Evolutionary conservation across 2,329 filamentous ascomycete species (phyloP), one percentile per base, ranked within the genome.

Genomic region (Talaromyces rugulosus): DNA sequence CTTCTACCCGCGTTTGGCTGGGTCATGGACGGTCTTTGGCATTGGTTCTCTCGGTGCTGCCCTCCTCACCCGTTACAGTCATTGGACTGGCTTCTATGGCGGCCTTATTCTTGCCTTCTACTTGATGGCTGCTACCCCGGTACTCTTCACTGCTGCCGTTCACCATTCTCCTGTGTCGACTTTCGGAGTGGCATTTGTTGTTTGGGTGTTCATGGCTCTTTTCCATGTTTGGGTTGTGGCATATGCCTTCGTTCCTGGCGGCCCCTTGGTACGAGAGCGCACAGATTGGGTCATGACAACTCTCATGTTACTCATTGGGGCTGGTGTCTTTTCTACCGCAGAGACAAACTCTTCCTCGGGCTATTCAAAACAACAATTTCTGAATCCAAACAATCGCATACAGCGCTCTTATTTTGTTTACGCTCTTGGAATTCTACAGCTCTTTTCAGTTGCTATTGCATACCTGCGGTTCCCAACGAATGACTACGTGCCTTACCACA

Each of bases 201-300:
- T 96, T 56, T 99, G 98, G 81, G 96, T 98, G 76, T 83, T 98
- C 70, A 80, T 98, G 79, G 89, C 97, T 4, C 85, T 99, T n/a
- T 96, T 96, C 81, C 94, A 98, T 72, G 92, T 97, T 60, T 99
- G 95, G 95, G 90, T 97, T 40, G 95, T 99, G 11, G 95, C 95
- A 2, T 99, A 99, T 71, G 95, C 95, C 12, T 99, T 99, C 69
- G 95, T 99, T 3, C 95, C 95, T 1, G 95, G 95, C 58, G 95
- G 95, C 1, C 92, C 92, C 3, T 83, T 96, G 0, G 90, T 99
- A 51, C 89, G 95, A 52, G 95, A 99, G 75, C 93, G 89, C 72
- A 99, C 93, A 1, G 94, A 98, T 74, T 97, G 93, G 90, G 84
- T 99, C 71, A 96, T 98, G 92, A 84, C 86, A 5, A 85, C 85